phyloP scores from a whole-genome alignment of 2,329 filamentous ascomycete genomes.

The Fusarium falciforme region DNA sequence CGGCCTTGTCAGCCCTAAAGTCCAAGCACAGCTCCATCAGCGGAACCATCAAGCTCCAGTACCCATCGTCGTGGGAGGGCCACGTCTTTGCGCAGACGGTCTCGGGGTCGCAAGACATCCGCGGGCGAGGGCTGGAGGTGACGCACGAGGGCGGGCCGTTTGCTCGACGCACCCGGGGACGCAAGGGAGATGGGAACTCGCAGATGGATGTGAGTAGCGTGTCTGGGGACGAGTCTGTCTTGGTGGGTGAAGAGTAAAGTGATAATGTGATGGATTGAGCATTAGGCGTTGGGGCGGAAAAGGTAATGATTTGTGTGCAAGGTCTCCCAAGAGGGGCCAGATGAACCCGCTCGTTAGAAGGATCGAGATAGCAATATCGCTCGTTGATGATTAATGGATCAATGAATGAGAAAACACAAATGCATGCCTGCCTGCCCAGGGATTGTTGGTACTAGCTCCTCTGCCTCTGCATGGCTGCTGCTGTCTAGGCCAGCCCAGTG shows the following conservation, averaged over 20 bases:
- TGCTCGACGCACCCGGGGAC: slow-evolving; percentile 49
- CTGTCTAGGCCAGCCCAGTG: neutral
- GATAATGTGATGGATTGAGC: neutral
- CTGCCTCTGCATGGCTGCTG: neutral
- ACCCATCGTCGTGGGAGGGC: slow-evolving; percentile 64
- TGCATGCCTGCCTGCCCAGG: neutral
- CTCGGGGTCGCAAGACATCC: slow-evolving; percentile 53
- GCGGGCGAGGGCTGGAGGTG: slow-evolving; percentile 57
- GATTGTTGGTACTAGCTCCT: neutral
- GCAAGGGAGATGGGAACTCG: slow-evolving; percentile 56
- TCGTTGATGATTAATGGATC: slow-evolving; percentile 10
- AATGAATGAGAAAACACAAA: neutral
- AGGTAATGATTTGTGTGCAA: neutral
- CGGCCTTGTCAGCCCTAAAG: slow-evolving; percentile 50
- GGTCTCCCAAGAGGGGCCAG: neutral
- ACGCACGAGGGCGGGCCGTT: slow-evolving; percentile 47
- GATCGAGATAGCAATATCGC: slow-evolving; percentile 18
- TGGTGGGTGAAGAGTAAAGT: slow-evolving; percentile 35
- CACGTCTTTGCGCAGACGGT: slow-evolving; percentile 53
- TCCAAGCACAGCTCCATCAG: slow-evolving; percentile 59
- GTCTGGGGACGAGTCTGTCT: slow-evolving; percentile 44
- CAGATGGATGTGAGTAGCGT: slow-evolving; percentile 47
- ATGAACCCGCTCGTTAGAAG: slow-evolving; percentile 23
- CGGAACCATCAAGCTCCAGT: slow-evolving; percentile 55
- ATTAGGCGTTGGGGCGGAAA: slow-evolving; percentile 15